These are phyloP conservation scores for Hyphopichia fennica DNA, from an alignment of 1,139 yeast species.

Conservation along the genomic window DNA sequence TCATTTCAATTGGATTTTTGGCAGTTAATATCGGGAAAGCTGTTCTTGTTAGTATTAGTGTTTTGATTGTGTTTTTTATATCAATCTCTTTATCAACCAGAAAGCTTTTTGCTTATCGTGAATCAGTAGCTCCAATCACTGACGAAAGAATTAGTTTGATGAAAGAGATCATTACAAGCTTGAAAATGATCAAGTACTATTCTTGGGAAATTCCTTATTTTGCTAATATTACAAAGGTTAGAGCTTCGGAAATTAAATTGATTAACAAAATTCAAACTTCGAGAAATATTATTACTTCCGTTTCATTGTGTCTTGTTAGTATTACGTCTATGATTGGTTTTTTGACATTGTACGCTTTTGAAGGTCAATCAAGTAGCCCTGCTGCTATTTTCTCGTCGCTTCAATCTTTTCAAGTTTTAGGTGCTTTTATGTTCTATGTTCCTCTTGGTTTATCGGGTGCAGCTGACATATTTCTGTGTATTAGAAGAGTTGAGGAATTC, in stretches of 20 bases:
- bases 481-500: conserved; percentile 49
- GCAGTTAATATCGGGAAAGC: conserved; percentile 15
- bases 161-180: conserved; percentile 57
- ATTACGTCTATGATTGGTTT: conserved; percentile 12
- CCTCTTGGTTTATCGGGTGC: conserved; percentile 13
- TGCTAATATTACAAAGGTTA: conserved; percentile 42
- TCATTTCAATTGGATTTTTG: conserved; percentile 15
- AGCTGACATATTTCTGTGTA: conserved; percentile 13
- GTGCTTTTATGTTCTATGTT: conserved; percentile 10
- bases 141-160: conserved; percentile 57
- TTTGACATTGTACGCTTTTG: conserved; percentile 11
- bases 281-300: conserved; percentile 10
- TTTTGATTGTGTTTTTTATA: conserved; percentile 12
- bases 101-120: conserved; percentile 12
- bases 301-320: conserved; percentile 11
- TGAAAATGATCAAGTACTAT: conserved; percentile 65
- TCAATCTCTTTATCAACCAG: conserved; percentile 8
- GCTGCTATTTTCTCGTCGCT: conserved; percentile 16
- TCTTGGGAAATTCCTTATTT: conserved; percentile 20
- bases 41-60: conserved; percentile 17
- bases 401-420: conserved; percentile 13
- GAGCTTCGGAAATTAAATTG: conserved; percentile 49
- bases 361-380: conserved; percentile 9
- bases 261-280: conserved; percentile 18
- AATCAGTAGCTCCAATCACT: conserved; percentile 42